Evolutionary conservation across 179 eudicot species (phyloP).

Genomic region (Silene coronaria): DNA sequence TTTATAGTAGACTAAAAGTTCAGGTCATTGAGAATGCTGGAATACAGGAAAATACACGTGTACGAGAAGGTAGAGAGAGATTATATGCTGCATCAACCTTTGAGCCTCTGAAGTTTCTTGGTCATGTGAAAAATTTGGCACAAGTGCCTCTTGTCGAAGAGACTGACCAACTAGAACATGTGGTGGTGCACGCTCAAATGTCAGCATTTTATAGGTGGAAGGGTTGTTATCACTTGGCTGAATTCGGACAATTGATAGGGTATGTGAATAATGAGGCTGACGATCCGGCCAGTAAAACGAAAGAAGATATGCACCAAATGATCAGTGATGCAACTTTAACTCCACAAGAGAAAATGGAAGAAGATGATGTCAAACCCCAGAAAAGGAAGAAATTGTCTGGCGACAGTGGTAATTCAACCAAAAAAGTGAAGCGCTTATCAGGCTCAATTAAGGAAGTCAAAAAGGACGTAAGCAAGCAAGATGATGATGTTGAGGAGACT

Average conservation of each 20-base stretch:
- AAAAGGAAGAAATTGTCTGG: conserved; percentile 35
- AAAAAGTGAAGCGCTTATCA: conserved; percentile 33
- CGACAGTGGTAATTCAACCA: conserved; percentile 21
- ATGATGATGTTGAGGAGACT: conserved; percentile 20
- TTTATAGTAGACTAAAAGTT: conserved; percentile 19
- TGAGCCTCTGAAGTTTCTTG: conserved; percentile 41
- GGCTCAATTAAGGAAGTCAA: conserved; percentile 29
- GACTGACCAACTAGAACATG: conserved; percentile 21
- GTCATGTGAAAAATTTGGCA: conserved; percentile 42
- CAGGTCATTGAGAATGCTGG: conserved; percentile 31
- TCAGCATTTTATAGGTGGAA: conserved; percentile 39
- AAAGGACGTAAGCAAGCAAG: conserved; percentile 9
- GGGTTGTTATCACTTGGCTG: conserved; percentile 32
- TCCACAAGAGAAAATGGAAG: conserved; percentile 23
- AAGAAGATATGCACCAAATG: conserved; percentile 14
- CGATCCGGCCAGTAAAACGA: conserved; percentile 11
- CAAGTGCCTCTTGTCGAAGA: conserved; percentile 29
- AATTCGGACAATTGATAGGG: conserved; percentile 27
- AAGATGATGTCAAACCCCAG: conserved; percentile 25
- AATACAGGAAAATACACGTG: conserved; percentile 17
- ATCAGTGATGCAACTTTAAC: conserved; percentile 22
- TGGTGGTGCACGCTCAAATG: conserved; percentile 27
- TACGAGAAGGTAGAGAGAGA: conserved; percentile 43
- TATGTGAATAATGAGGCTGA: conserved; percentile 34
- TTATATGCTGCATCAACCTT: conserved; percentile 38